Percentiles rank a stretch among this genome's conserved stretches.
These are phyloP conservation scores for Thelonectria blattea DNA, from an alignment of 2,329 filamentous ascomycete species.

Conservation along the genomic window DNA sequence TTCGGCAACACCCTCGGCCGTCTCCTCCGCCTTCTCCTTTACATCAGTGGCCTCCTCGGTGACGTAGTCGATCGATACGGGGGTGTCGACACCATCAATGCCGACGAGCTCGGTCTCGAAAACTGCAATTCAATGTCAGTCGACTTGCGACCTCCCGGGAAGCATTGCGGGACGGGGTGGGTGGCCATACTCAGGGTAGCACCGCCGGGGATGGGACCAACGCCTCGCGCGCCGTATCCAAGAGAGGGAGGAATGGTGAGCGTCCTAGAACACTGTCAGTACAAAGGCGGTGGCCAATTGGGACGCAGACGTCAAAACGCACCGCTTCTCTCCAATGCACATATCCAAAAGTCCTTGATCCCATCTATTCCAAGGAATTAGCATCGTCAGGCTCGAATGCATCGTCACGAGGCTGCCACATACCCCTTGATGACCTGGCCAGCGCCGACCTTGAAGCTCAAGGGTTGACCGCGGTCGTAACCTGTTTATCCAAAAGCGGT, in stretches of 20 bases:
- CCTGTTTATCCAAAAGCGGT: slow-evolving; percentile 42
- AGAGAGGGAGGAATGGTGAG: slow-evolving; percentile 87
- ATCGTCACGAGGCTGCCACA: slow-evolving; percentile 36
- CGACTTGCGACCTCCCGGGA: slow-evolving; percentile 17
- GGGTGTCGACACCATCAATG: slow-evolving; percentile 72
- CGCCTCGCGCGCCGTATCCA: slow-evolving; percentile 77
- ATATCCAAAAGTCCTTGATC: slow-evolving; percentile 89
- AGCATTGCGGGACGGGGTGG: neutral
- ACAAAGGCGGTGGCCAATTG: slow-evolving; percentile 1
- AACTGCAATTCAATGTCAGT: slow-evolving; percentile 53
- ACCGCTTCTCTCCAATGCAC: slow-evolving; percentile 92
- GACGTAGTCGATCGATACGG: slow-evolving; percentile 45
- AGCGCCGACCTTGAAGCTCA: slow-evolving; percentile 78
- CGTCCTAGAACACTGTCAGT: slow-evolving; percentile 55
- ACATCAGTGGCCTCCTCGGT: slow-evolving; percentile 36
- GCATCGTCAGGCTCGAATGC: slow-evolving; percentile 20
- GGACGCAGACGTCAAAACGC: slow-evolving; percentile 33
- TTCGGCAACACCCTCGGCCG: slow-evolving; percentile 22
- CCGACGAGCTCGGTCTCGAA: slow-evolving; percentile 91
- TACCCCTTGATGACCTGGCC: slow-evolving; percentile 90
- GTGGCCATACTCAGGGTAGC: slow-evolving; percentile 71
- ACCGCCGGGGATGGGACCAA: slow-evolving; percentile 83
- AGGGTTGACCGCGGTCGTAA: slow-evolving; percentile 78
- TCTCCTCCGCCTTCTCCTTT: slow-evolving; percentile 33
- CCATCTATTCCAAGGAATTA: slow-evolving; percentile 64